These are phyloP conservation scores for Amauroascus verrucosus DNA, from an alignment of 2,329 filamentous ascomycete species.

Conservation along the genomic window DNA sequence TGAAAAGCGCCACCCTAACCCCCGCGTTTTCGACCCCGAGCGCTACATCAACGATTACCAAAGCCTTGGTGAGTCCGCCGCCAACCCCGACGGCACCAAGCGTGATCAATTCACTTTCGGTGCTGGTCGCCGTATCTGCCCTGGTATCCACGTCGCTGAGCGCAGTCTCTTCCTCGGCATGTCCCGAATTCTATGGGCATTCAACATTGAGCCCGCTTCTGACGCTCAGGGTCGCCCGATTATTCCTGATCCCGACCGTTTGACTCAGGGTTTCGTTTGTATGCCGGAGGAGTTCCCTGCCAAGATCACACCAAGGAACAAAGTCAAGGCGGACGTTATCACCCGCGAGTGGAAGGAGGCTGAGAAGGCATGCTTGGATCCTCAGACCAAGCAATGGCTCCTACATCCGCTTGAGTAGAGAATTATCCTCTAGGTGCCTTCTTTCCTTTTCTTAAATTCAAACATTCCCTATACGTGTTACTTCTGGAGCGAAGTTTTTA, in stretches of 20 bases:
- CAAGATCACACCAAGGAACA: constrained; percentile 9
- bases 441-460: no score
- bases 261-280: constrained; percentile 9
- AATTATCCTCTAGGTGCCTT: no score
- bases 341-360: constrained; percentile 1
- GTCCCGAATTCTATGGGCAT: constrained; percentile 44
- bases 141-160: constrained; percentile 42
- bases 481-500: neutral
- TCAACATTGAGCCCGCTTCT: constrained; percentile 16
- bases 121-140: constrained; percentile 20
- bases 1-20: constrained; percentile 29
- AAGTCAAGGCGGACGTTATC: constrained; percentile 7
- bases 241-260: constrained; percentile 12
- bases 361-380: constrained; percentile 4
- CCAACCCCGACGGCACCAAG: constrained; percentile 18
- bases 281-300: constrained; percentile 12
- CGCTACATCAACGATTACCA: constrained; percentile 20
- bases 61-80: constrained; percentile 28
- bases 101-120: constrained; percentile 37
- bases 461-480: neutral
- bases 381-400: constrained; percentile 10
- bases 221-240: constrained; percentile 14
- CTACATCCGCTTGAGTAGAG: neutral
- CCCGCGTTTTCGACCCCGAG: constrained; percentile 26
- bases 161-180: constrained; percentile 41